Conservation (phyloP, 345 rosid species). For the Pugionium cornutum region DNA sequence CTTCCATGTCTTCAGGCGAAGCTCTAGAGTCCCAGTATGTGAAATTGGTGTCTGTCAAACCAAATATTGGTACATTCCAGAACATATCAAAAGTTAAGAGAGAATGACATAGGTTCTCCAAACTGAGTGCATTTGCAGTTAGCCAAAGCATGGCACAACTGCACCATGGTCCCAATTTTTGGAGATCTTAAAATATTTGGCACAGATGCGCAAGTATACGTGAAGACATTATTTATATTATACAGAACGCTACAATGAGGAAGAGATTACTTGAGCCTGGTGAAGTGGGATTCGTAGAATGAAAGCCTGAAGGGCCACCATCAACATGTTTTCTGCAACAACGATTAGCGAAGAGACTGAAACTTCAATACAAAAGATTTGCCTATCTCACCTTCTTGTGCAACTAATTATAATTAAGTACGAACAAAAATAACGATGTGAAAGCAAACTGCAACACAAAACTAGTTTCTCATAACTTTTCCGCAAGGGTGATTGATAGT, state of each 20-base stretch:
- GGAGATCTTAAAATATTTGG: conserved; percentile 13
- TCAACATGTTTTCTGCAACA: conserved; percentile 57
- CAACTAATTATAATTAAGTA: not conserved
- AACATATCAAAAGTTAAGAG: conserved; percentile 16
- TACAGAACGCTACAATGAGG: conserved; percentile 7
- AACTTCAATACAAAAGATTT: conserved; percentile 21
- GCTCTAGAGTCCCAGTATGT: conserved; percentile 68
- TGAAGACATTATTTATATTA: conserved; percentile 13
- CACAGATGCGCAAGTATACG: not conserved
- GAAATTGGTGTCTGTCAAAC: conserved; percentile 46
- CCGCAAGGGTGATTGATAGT: no score
- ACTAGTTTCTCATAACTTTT: not conserved
- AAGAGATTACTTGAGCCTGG: conserved; percentile 46
- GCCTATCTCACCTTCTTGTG: conserved; percentile 10
- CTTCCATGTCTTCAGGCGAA: conserved; percentile 83
- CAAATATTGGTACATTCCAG: conserved; percentile 18
- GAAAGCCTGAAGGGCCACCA: conserved; percentile 48
- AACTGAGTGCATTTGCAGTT: conserved; percentile 10
- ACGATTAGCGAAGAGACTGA: conserved; percentile 19
- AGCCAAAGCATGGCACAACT: conserved; percentile 19
- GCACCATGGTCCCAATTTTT: conserved; percentile 22
- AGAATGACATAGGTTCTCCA: conserved; percentile 4
- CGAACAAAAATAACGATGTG: not conserved
- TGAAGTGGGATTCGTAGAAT: conserved; percentile 41
- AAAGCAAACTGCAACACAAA: conserved; percentile 4